These are phyloP conservation scores for Funneliformis geosporum DNA, from an alignment of 192 early-diverging fungal species.

Conservation along the genomic window DNA sequence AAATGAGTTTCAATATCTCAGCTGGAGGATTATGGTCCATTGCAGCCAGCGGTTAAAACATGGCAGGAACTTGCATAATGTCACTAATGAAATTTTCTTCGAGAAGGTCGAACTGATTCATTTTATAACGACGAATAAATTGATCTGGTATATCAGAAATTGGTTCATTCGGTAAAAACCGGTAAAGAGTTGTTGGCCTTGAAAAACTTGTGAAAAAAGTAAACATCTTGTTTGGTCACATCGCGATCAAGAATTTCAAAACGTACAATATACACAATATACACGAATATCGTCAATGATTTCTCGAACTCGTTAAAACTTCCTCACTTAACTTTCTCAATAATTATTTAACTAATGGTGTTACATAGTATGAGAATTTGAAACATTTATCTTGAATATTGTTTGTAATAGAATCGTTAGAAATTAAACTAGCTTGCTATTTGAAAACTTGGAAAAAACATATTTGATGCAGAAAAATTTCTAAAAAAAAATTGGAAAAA, in stretches of 20 bases:
- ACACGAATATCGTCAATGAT: no score
- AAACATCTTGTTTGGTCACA: conserved; percentile 41
- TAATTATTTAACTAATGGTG: conserved; percentile 37
- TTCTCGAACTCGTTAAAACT: conserved; percentile 44
- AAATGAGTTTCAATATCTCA: no score
- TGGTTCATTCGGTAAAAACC: conserved; percentile 48
- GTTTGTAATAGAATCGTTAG: no score
- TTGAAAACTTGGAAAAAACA: no score
- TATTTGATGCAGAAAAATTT: no score
- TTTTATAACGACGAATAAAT: conserved; percentile 48
- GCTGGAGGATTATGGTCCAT: no score
- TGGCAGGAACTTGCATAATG: conserved; percentile 45
- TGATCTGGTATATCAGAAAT: conserved; percentile 39
- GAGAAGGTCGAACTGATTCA: conserved; percentile 40
- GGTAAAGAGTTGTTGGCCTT: conserved; percentile 51
- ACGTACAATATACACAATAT: conserved; percentile 51
- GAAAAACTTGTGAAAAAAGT: background rate
- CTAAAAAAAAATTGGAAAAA: no score
- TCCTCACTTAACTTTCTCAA: conserved; percentile 28
- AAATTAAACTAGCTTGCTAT: no score
- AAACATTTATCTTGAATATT: no score
- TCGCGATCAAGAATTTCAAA: conserved; percentile 39
- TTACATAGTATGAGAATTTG: conserved; percentile 16
- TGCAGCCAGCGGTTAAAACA: no score
- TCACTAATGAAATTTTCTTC: conserved; percentile 50